A percentile compares a stretch with the other conserved stretches of the same genome.
phyloP scores from a whole-genome alignment of 2,329 filamentous ascomycete species.

The Phialemoniopsis sp. region DNA sequence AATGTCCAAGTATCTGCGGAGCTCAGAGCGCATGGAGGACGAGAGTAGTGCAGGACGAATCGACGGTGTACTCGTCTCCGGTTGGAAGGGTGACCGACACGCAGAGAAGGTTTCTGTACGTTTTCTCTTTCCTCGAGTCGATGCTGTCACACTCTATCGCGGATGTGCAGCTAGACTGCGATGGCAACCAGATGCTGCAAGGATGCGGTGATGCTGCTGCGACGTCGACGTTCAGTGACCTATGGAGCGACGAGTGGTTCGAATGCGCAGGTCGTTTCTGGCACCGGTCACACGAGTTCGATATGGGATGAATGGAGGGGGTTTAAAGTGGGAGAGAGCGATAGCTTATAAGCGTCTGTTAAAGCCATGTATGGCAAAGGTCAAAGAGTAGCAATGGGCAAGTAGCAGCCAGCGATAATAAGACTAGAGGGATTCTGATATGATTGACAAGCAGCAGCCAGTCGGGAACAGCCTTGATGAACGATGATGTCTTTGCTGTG shows the following conservation, averaged over 20 bases:
- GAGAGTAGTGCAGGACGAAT: no score
- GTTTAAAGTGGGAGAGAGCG: conserved; percentile 9
- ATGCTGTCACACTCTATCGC: no score
- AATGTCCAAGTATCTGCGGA: no score
- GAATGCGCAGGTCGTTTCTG: conserved; percentile 12
- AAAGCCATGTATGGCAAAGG: conserved; percentile 7
- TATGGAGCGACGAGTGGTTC: conserved; percentile 4
- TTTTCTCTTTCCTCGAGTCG: no score
- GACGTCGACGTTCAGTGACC: no score
- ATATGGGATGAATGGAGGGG: conserved; percentile 11
- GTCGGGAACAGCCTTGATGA: background rate
- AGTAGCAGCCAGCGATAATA: background rate
- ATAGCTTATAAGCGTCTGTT: conserved; percentile 13
- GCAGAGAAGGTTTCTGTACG: no score
- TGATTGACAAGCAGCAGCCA: conserved; percentile 1
- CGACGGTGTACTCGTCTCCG: no score
- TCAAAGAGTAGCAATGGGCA: conserved; percentile 4
- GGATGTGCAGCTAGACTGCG: no score
- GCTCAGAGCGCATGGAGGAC: no score
- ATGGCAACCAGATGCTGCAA: background rate
- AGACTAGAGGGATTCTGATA: conserved; percentile 1
- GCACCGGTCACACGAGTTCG: conserved; percentile 11
- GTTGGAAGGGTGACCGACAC: no score
- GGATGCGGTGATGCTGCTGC: background rate
- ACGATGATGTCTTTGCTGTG: conserved; percentile 1